Conservation (phyloP, 305 asterid genomes). For the Solanum hybrid region DNA sequence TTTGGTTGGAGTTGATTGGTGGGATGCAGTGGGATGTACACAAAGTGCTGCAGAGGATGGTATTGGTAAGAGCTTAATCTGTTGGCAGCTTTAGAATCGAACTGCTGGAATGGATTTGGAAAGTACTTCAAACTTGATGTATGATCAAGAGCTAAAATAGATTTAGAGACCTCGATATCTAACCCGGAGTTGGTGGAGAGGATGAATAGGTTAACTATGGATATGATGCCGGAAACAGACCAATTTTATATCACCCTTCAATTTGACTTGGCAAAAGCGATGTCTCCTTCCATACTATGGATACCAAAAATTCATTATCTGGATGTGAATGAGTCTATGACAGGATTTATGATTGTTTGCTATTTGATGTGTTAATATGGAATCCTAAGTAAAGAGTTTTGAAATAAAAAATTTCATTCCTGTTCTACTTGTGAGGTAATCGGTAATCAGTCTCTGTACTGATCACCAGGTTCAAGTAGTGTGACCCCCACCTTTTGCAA, state of each 20-base stretch:
- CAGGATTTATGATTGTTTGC: not conserved
- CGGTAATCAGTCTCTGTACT: not conserved
- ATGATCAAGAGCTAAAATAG: not conserved
- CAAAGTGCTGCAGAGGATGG: constrained; percentile 99
- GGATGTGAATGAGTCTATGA: not conserved
- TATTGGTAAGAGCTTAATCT: constrained; percentile 49
- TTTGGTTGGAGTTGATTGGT: constrained; percentile 98
- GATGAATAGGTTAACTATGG: not conserved
- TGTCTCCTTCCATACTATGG: not conserved
- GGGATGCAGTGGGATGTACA: constrained; percentile 99
- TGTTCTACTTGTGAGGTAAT: not conserved
- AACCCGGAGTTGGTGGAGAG: not conserved
- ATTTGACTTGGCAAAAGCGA: not conserved
- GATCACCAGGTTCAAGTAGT: not conserved
- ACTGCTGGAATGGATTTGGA: not conserved
- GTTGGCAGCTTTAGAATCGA: not conserved
- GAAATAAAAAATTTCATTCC: not conserved
- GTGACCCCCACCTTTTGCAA: not conserved
- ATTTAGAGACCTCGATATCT: not conserved
- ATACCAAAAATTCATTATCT: not conserved
- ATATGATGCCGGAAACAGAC: not conserved
- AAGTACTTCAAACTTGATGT: not conserved
- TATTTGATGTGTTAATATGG: not conserved
- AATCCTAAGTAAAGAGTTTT: not conserved
- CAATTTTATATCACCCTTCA: not conserved